phyloP scores from a whole-genome alignment of 2,329 filamentous ascomycete species.

The Plectosphaerella plurivora region DNA sequence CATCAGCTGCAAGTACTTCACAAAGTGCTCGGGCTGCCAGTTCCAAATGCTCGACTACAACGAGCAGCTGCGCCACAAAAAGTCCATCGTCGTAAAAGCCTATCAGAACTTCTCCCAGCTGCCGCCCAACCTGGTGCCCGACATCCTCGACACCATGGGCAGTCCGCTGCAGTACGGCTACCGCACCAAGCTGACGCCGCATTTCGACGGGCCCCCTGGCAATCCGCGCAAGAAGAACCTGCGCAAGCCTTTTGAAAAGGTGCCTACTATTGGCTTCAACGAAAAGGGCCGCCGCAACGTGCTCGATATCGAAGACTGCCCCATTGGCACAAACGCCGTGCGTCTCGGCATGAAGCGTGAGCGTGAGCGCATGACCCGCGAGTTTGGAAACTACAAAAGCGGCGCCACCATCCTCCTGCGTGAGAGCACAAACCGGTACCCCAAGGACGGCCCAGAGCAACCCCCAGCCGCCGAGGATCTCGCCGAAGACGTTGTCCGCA shows the following conservation, averaged over 20 bases:
- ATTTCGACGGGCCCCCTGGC: slow-evolving; percentile 77
- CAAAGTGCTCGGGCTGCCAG: slow-evolving; percentile 85
- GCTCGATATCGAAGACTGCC: slow-evolving; percentile 95
- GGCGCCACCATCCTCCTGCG: slow-evolving; percentile 87
- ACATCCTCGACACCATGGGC: slow-evolving; percentile 78
- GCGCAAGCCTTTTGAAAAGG: slow-evolving; percentile 45
- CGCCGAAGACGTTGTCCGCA: slow-evolving; percentile 37
- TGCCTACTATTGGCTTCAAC: slow-evolving; percentile 87
- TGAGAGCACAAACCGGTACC: slow-evolving; percentile 71
- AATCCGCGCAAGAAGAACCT: slow-evolving; percentile 44
- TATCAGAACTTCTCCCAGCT: slow-evolving; percentile 88
- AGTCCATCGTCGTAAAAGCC: slow-evolving; percentile 81
- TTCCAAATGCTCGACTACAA: slow-evolving; percentile 94
- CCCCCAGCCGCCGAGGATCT: slow-evolving; percentile 17
- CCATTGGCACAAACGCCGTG: slow-evolving; percentile 85
- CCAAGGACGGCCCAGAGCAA: slow-evolving; percentile 17
- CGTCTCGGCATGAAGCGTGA: slow-evolving; percentile 74
- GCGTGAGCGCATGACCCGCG: slow-evolving; percentile 66
- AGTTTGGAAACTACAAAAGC: slow-evolving; percentile 67
- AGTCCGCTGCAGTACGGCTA: slow-evolving; percentile 91
- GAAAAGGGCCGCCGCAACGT: slow-evolving; percentile 74
- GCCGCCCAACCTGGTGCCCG: slow-evolving; percentile 67
- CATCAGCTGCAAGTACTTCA: slow-evolving; percentile 82
- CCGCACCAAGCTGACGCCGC: slow-evolving; percentile 92
- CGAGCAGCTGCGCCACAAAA: slow-evolving; percentile 82